Conservation (phyloP, 495 filamentous ascomycete genomes). For the Hypoxylon cercidicola region DNA sequence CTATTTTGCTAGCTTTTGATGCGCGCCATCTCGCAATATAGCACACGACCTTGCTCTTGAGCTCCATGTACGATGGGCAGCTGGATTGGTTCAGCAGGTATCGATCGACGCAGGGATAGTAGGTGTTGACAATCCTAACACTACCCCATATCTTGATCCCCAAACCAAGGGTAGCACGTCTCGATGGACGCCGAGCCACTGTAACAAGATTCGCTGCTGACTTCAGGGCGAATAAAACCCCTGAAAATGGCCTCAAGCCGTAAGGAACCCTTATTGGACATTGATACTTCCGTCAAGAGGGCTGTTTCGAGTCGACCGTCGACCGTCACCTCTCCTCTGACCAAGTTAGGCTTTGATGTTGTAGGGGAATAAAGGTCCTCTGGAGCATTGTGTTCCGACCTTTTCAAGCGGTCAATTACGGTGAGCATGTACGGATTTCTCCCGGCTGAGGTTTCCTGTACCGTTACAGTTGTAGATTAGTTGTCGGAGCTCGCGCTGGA, state of each 20-base stretch:
- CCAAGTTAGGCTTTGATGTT: neutral
- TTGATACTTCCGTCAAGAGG: neutral
- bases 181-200: no score
- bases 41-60: neutral
- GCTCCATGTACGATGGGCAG: neutral
- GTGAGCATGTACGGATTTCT: neutral
- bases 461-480: constrained; percentile 54
- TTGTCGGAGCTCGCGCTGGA: constrained; percentile 49
- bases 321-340: neutral
- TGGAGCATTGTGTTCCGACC: neutral
- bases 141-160: no score
- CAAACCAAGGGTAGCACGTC: no score
- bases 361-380: neutral
- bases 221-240: no score
- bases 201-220: no score
- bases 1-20: constrained; percentile 2
- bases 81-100: no score
- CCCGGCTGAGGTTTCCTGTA: neutral
- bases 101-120: no score
- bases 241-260: no score
- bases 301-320: neutral
- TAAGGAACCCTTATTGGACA: no score
- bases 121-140: no score
- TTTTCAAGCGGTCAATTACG: neutral
- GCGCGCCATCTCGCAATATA: neutral